Conservation (phyloP, 129 eudicot genomes). For the Saussurea involucrata region DNA sequence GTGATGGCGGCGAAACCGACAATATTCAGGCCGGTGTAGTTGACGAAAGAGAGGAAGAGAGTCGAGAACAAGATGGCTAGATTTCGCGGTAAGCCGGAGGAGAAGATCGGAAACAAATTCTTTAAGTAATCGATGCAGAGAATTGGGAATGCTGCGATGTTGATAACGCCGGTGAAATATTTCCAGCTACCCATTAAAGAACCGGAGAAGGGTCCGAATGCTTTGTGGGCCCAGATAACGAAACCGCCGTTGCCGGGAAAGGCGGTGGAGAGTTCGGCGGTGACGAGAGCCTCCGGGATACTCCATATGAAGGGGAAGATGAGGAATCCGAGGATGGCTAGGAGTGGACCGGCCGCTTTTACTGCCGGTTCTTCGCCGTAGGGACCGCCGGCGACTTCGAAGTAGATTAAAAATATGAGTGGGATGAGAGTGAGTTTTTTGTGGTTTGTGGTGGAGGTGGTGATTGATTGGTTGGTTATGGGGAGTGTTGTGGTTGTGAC, state of each 20-base stretch:
- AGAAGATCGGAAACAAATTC: conserved; percentile 38
- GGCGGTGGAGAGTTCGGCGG: conserved; percentile 52
- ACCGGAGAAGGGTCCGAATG: conserved; percentile 51
- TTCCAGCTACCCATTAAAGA: conserved; percentile 63
- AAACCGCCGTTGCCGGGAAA: conserved; percentile 55
- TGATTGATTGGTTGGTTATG: conserved; percentile 22
- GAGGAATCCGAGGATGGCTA: conserved; percentile 44
- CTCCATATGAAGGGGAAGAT: conserved; percentile 59
- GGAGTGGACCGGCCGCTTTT: conserved; percentile 51
- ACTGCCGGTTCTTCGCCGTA: conserved; percentile 71
- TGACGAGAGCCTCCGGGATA: conserved; percentile 55
- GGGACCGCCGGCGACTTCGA: conserved; percentile 77
- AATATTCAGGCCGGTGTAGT: conserved; percentile 40
- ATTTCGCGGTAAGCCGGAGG: conserved; percentile 29
- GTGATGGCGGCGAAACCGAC: conserved; percentile 41
- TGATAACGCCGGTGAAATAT: conserved; percentile 49
- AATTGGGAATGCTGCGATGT: conserved; percentile 52
- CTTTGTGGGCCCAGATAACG: conserved; percentile 48
- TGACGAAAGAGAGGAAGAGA: conserved; percentile 26
- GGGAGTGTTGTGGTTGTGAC: conserved; percentile 6
- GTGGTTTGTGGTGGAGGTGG: background rate
- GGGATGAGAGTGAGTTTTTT: conserved; percentile 56
- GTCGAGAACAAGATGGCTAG: conserved; percentile 35
- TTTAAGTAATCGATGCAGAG: conserved; percentile 36
- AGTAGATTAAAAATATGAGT: conserved; percentile 60